Evolutionary conservation across 495 filamentous ascomycete species (phyloP).

Genomic region (Penicillium samsonianum): DNA sequence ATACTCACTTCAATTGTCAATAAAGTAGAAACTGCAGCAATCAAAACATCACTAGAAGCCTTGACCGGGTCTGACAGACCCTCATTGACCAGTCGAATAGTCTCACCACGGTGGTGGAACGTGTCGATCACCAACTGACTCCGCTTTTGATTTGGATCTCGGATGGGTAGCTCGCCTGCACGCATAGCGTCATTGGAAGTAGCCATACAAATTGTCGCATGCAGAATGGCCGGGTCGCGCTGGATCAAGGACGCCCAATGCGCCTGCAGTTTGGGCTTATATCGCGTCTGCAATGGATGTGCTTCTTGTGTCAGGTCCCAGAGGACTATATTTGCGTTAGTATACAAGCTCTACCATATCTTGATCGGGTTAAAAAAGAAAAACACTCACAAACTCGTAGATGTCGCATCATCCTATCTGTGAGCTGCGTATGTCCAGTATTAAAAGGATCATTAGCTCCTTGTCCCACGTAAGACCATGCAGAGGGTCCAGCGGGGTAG

Average conservation of each 20-base stretch:
- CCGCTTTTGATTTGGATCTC: constrained; percentile 37
- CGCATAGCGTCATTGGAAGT: constrained; percentile 44
- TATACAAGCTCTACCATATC: not conserved
- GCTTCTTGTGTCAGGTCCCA: constrained; percentile 43
- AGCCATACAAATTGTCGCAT: constrained; percentile 47
- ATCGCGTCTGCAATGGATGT: constrained; percentile 43
- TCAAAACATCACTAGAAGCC: constrained; percentile 47
- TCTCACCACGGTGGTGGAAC: constrained; percentile 49
- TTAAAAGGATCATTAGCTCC: constrained; percentile 47
- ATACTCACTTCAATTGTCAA: constrained; percentile 48
- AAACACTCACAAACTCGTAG: constrained; percentile 42
- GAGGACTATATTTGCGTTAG: constrained; percentile 37
- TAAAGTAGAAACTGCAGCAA: constrained; percentile 47
- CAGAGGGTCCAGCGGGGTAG: constrained; percentile 14
- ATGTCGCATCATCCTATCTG: constrained; percentile 47
- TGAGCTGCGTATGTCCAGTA: constrained; percentile 42
- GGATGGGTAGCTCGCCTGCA: constrained; percentile 40
- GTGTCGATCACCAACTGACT: constrained; percentile 45
- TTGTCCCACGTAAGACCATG: constrained; percentile 35
- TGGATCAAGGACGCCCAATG: constrained; percentile 47
- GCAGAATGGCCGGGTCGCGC: constrained; percentile 43
- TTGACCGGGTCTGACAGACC: constrained; percentile 46
- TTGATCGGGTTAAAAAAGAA: not conserved
- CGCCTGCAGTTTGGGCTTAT: constrained; percentile 39
- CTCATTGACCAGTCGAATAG: constrained; percentile 48